These are phyloP conservation scores for Penicillium aurantiogriseum DNA, from an alignment of 2,329 filamentous ascomycete species.

Conservation along the genomic window DNA sequence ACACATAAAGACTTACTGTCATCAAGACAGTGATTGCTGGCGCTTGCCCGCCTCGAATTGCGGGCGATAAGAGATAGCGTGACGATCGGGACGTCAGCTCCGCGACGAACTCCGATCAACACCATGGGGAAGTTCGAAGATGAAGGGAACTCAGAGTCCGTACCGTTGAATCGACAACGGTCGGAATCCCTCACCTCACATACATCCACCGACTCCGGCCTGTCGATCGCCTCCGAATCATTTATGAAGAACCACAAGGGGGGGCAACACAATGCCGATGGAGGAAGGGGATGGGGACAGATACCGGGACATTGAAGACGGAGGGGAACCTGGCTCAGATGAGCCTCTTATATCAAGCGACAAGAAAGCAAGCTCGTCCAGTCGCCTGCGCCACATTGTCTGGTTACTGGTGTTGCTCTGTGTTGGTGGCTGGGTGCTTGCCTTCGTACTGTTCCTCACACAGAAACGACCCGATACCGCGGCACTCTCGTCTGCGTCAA, in stretches of 20 bases:
- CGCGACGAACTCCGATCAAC: constrained; percentile 2
- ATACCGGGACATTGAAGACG: constrained; percentile 41
- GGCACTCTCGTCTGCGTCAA: constrained; percentile 24
- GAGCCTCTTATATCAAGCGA: constrained; percentile 27
- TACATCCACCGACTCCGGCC: constrained; percentile 34
- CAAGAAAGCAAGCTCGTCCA: constrained; percentile 28
- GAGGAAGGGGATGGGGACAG: constrained; percentile 15
- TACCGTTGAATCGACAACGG: constrained; percentile 28
- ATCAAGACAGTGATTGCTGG: not conserved
- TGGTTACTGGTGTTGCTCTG: constrained; percentile 44
- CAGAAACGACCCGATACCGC: constrained; percentile 35
- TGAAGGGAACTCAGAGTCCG: constrained; percentile 27
- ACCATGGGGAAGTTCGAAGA: constrained; percentile 29
- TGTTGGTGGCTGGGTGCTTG: constrained; percentile 46
- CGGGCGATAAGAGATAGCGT: constrained; percentile 18
- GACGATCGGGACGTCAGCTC: constrained; percentile 14
- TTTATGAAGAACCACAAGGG: constrained; percentile 30
- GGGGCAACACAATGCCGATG: constrained; percentile 12
- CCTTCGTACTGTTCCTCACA: constrained; percentile 44
- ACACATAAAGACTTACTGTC: not conserved
- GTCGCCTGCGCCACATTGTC: constrained; percentile 37
- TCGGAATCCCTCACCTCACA: constrained; percentile 29
- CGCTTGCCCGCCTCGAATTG: not conserved
- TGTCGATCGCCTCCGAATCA: constrained; percentile 34
- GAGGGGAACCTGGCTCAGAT: constrained; percentile 22